Conservation (phyloP, 176 grass and related monocot species). For the Coix lacrymajobi region DNA sequence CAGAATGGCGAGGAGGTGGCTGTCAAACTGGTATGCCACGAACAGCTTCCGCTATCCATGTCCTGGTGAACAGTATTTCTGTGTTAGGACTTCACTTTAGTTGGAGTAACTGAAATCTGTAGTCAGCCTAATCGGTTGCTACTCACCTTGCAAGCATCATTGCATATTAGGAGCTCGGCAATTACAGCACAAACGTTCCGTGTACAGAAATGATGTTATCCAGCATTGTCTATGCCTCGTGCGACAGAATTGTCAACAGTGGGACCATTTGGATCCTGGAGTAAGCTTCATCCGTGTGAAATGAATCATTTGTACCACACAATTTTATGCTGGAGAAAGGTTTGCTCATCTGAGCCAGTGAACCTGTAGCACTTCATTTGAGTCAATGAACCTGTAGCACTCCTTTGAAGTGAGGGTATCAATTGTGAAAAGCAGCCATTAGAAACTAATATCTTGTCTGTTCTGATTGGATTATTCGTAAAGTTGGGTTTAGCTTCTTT, state of each 20-base stretch:
- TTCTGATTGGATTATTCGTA: neutral
- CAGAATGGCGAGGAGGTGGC: slow-evolving; percentile 40
- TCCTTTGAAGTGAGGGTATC: neutral
- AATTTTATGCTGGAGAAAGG: neutral
- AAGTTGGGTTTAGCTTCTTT: neutral
- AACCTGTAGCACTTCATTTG: neutral
- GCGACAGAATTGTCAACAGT: neutral
- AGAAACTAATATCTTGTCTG: neutral
- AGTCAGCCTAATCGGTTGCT: neutral
- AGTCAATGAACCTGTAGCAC: neutral
- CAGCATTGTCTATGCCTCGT: neutral
- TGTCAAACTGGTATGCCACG: slow-evolving; percentile 36
- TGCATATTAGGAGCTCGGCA: neutral
- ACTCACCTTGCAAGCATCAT: neutral
- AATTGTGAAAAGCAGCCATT: neutral
- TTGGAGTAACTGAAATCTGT: neutral
- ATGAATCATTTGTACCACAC: neutral
- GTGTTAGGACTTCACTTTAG: neutral
- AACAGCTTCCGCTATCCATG: neutral
- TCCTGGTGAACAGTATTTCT: neutral
- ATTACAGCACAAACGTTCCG: neutral
- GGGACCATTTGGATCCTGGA: neutral
- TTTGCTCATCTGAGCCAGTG: neutral
- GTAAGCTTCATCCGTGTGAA: neutral
- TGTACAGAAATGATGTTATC: neutral